These are phyloP conservation scores for Pleurotus tuber-regium DNA, from an alignment of 768 basidiomycete genomes.

Conservation along the genomic window DNA sequence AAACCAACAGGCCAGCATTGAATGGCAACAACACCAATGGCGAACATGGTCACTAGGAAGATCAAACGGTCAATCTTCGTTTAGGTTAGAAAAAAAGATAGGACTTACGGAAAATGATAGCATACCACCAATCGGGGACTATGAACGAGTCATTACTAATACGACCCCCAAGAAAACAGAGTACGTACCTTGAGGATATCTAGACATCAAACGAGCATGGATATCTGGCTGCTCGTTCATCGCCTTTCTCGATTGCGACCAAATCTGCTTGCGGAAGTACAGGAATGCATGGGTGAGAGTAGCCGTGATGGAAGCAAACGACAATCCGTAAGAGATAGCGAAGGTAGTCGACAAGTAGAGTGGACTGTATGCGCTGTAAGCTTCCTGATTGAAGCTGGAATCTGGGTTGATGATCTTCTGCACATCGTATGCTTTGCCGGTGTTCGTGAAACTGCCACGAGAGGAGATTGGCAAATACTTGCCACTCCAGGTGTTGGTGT, in stretches of 20 bases:
- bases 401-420: conserved; percentile 51
- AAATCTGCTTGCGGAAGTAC: conserved; percentile 79
- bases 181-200: conserved; percentile 51
- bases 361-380: conserved; percentile 57
- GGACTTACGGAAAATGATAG: conserved; percentile 53
- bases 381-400: conserved; percentile 51
- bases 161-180: neutral
- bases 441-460: conserved; percentile 65
- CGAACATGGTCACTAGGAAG: conserved; percentile 55
- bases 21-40: conserved; percentile 65
- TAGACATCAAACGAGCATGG: conserved; percentile 78
- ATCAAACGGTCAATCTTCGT: conserved; percentile 10
- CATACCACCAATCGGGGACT: conserved; percentile 90
- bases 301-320: conserved; percentile 80
- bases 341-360: conserved; percentile 71
- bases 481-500: conserved; percentile 62
- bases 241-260: conserved; percentile 64
- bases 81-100: conserved; percentile 20
- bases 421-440: conserved; percentile 56
- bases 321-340: conserved; percentile 75
- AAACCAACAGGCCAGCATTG: conserved; percentile 64
- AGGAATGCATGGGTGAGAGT: conserved; percentile 69
- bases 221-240: conserved; percentile 82
- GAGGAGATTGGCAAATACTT: conserved; percentile 65
- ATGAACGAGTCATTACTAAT: neutral